Evolutionary conservation across 2,329 filamentous ascomycete species (phyloP), one percentile per base, ranked within the genome.

Genomic region (Pseudopithomyces maydicus): DNA sequence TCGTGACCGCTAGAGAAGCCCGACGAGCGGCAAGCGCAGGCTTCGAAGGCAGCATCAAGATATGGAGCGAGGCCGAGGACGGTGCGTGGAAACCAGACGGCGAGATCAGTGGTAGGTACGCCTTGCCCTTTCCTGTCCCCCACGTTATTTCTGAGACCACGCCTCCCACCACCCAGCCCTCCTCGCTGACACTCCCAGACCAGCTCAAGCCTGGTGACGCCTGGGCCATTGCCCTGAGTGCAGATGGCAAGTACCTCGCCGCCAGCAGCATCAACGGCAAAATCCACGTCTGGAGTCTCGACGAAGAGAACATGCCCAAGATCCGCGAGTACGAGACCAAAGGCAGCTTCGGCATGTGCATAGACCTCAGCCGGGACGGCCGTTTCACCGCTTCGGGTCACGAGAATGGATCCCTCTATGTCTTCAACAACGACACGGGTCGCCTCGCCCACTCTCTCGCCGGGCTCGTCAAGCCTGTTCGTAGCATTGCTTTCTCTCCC

Each of bases 341-440:
- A 66, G 92, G 92, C 14, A 94, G 90, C 75, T 98, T 97, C 78
- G 94, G 92, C 36, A 86, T 95, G 79, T 90, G 90, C 69, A 88
- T 99, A 59, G 93, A 95, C 74, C 78, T 98, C 74, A 88, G 85
- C 57, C 73, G 80, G 19, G 90, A 99, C 74, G 94, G 93, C 52
- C 88, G 86, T 61, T 90, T 92, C 75, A 96, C 93, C 29, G 94
- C 93, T 3, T 96, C 90, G 51, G 95, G 95, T 0, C 94, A 99
- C 77, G 90, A 97, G 74, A 97, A 90, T 69, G 95, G 95, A 15
- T 88, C 88, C 12, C 85, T 98, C 61, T 97, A 97, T 78, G 87
- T 99, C 59, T 99, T 98, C 82, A 93, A 92, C 80, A 98, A 97
- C 69, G 89, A 92, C 65, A 92, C 90, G 0, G 91, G 91, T 3